Evolutionary conservation across 805 yeast species (phyloP), one percentile per base, ranked within the genome.

Genomic region (Scheffersomyces ergatensis): DNA sequence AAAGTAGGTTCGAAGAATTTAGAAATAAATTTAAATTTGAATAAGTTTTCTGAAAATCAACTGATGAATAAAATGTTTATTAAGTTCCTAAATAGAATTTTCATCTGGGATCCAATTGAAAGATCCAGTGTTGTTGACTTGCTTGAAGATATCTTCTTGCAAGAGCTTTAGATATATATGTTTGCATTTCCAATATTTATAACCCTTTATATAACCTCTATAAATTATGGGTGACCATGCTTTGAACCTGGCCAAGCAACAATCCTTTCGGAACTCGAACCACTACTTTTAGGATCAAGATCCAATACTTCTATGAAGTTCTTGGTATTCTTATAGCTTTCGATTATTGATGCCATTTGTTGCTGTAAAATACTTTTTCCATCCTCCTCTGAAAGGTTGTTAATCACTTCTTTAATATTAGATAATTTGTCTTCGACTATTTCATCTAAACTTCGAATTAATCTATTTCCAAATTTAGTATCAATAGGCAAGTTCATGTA

Each of bases 161-260:
- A 41, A 11, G 36, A 48, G 24, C 13, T 27, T n/a, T 25, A 18
- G 12, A 19, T 21, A 21, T 21, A 21, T 7, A 21, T 21, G 24
- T 7, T 21, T 21, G 24, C 24, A 21, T 21, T 21, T 21, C 9
- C n/a, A n/a, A n/a, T n/a, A n/a, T n/a, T n/a, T n/a, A n/a, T n/a
- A n/a, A n/a, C n/a, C n/a, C n/a, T n/a, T n/a, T n/a, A n/a, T n/a
- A n/a, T n/a, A n/a, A n/a, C n/a, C 29, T 26, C 14, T 26, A 26
- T 26, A 26, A 11, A 11, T 55, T 43, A 59, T 15, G 85, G 85
- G 54, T 82, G 87, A 0, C 84, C 83, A 49, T 79, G 85, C 48
- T 81, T 74, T 12, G 78, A 71, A 0, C 86, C 85, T 0, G 87
- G 87, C 87, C 87, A 82, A 1, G 87, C 76, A 24, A 63, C 60